Percentiles rank a stretch among this genome's conserved stretches.
Conservation (phyloP, 371 early-diverging fungal genomes). For the Batrachochytrium dendrobatidis region DNA sequence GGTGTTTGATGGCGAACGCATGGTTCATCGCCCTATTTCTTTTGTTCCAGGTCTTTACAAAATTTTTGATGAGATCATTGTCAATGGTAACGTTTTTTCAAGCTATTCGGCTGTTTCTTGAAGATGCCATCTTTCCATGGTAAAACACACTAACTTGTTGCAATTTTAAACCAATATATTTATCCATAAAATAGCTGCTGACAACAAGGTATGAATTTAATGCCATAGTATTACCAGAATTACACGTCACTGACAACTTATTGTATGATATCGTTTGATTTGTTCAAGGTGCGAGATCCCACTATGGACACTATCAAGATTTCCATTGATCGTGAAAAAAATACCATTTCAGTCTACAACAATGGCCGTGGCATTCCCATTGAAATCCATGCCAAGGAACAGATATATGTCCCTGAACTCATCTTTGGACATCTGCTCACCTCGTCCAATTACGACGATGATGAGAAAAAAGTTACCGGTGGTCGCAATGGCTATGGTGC, state of each 20-base stretch:
- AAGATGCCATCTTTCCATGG: neutral
- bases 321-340: constrained; percentile 77
- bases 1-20: constrained; percentile 48
- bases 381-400: constrained; percentile 89
- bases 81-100: constrained; percentile 71
- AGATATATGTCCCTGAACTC: constrained; percentile 97
- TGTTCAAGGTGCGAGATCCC: constrained; percentile 92
- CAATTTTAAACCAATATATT: too few relatives aligned
- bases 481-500: constrained; percentile 99
- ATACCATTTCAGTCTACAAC: constrained; percentile 88
- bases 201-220: constrained; percentile 28
- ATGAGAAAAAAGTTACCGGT: constrained; percentile 97
- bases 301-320: constrained; percentile 89
- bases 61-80: constrained; percentile 99
- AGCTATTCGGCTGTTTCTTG: neutral
- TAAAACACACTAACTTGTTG: neutral
- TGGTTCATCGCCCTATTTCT: constrained; percentile 67
- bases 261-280: neutral
- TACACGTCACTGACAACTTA: neutral
- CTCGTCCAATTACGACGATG: constrained; percentile 98
- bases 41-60: constrained; percentile 99
- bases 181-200: constrained; percentile 21
- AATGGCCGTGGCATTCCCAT: constrained; percentile 98
- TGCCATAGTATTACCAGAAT: neutral
- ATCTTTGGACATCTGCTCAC: constrained; percentile 99